Base-by-base conservation (phyloP, 2,329 filamentous ascomycete species). In the Pleoardoris graminearum region DNA sequence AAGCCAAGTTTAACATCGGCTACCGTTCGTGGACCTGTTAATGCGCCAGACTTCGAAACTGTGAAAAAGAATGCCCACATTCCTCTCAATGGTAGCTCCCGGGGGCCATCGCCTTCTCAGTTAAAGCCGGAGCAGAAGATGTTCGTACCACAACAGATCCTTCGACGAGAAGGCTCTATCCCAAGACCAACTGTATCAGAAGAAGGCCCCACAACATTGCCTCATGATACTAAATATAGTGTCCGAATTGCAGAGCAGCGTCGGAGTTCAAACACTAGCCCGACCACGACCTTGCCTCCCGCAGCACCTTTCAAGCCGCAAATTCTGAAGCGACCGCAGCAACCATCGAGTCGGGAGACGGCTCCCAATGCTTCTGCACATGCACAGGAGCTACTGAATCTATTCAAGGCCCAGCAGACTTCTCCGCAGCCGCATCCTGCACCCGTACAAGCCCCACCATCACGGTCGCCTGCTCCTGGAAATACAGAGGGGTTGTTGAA, bases 1-100 rank as follows among this genome's bases (percentile, higher is more conserved):
- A 51, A 51, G 30, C 42, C 60, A 12, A 57, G 60, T 11, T 60
- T 72, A 12, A 75, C 72, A 3, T 72, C 72, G n/a, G 74, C 74
- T 19, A 76, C 72, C 19, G 68, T 76, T 1, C 71, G 65, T 22
- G 73, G 73, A n/a, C 74, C 74, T 3, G 61, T 76, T n/a, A 75
- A 76, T 41, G 71, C 67, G 1, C 74, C 74, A 3, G 72, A 76
- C 35, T 75, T 76, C 39, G 69, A 73, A 2, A 74, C 71, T 1
- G 61, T 75, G 30, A 70, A 67, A 50, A 69, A 70, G 50, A 62
- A 68, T 33, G 59, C 60, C 21, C 66, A 66, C 19, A 48, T 54
- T 6, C 43, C 57, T 12, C 27, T 53, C 7, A 61, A 67, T 44
- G 60, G 60, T 7, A 58, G 58, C 48, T 68, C 66, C 30, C 65